These are phyloP conservation scores for Lepiota brunneoincarnata DNA, from an alignment of 768 basidiomycete genomes.

Conservation along the genomic window DNA sequence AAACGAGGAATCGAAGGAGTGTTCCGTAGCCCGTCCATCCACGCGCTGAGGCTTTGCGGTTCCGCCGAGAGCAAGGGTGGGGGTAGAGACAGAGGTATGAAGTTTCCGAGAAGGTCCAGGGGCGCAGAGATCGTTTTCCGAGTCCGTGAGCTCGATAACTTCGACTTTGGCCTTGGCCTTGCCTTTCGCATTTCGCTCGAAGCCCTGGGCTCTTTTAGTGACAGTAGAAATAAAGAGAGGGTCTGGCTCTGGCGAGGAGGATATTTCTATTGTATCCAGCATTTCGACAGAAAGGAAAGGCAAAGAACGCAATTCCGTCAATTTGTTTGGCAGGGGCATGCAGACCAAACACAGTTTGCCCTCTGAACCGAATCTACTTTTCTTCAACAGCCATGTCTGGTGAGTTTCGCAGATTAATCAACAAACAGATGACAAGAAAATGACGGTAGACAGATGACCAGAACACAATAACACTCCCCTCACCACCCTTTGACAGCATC, in stretches of 20 bases:
- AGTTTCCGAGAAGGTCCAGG: background rate
- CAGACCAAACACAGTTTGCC: no score
- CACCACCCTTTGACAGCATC: conserved; percentile 84
- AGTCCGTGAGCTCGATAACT: conserved; percentile 12
- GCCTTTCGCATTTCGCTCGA: background rate
- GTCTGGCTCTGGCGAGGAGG: no score
- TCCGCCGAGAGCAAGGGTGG: background rate
- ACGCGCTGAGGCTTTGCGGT: no score
- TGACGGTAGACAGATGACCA: background rate
- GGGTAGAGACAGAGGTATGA: background rate
- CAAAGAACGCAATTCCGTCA: no score
- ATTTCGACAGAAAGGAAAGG: no score
- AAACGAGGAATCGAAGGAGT: no score
- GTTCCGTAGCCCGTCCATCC: no score
- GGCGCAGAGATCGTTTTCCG: background rate
- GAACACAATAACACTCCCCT: conserved; percentile 24
- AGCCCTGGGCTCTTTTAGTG: no score
- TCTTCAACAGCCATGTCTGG: background rate
- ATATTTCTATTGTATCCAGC: no score
- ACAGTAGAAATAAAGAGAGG: no score
- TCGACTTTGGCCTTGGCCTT: conserved; percentile 13
- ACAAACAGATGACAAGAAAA: background rate
- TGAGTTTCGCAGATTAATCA: background rate
- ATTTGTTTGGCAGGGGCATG: no score
- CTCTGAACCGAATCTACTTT: no score